Evolutionary conservation across 768 basidiomycete species (phyloP), one percentile per base, ranked within the genome.

Genomic region (Boletus sensibilis): DNA sequence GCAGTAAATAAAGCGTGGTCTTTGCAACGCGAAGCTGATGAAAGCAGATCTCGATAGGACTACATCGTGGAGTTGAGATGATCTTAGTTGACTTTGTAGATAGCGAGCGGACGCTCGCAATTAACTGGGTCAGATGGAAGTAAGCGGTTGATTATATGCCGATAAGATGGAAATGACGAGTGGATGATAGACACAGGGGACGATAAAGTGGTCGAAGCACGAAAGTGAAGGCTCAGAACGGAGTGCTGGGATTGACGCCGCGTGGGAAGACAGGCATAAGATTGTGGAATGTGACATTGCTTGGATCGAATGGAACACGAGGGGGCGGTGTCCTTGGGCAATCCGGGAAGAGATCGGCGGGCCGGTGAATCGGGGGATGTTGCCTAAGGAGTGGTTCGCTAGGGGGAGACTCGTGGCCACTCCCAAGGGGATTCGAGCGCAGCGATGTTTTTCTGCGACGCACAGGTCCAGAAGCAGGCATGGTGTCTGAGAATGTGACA

Each of bases 191-290:
- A 49, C 51, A 58, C 50, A 43, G 27, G 47, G 49, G 20, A n/a
- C n/a, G n/a, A 40, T 31, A 20, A 35, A 14, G 21, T 12, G 27
- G 43, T n/a, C 42, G 10, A 54, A 25, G 27, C 47, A 42, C 35
- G 27, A 16, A 46, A 34, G 38, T 21, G 46, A 47, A 39, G 31
- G 39, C 9, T 68, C 53, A 59, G 35, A 46, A 55, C 34, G 63
- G 56, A 21, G 51, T 54, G 41, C 51, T 33, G 31, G 60, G 57
- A 39, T 58, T 56, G 60, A 53, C 40, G 42, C 61, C 67, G 42
- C 62, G 73, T 53, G 74, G 74, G 61, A 78, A 73, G 53, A 85
- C 78, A 38, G 85, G 85, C 83, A 87, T 84, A 65, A 87, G 82
- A 61, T 84, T 76, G 66, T 75, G 78, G 60, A 85, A 85, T 18